Evolutionary conservation across 305 asterid genomes (phyloP).

Genomic region (Solanum chacoense): DNA sequence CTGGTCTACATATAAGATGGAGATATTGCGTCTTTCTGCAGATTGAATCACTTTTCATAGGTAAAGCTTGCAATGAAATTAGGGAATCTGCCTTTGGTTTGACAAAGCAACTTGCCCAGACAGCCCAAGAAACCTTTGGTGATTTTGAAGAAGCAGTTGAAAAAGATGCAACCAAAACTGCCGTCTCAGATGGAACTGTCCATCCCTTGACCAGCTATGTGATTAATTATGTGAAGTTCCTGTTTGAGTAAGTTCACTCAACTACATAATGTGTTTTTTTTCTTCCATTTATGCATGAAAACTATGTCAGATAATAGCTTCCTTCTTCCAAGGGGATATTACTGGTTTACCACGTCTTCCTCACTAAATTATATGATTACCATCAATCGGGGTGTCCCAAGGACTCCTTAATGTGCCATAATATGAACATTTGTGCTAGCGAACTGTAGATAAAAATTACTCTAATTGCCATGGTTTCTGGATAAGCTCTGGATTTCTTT

Average conservation of each 20-base stretch:
- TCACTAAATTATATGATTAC: background rate
- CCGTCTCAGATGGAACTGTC: slow-evolving; percentile 96
- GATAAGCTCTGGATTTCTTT: background rate
- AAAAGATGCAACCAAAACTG: slow-evolving; percentile 97
- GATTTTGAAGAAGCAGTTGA: slow-evolving; percentile 99
- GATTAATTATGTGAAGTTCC: slow-evolving; percentile 90
- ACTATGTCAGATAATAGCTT: background rate
- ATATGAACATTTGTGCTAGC: background rate
- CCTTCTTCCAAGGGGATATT: background rate
- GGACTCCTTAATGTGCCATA: background rate
- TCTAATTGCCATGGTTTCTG: background rate
- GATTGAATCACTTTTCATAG: slow-evolving; percentile 75
- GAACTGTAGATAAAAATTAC: background rate
- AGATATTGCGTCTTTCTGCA: slow-evolving; percentile 17
- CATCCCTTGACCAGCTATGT: slow-evolving; percentile 98
- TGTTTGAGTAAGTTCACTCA: slow-evolving; percentile 71
- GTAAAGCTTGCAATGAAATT: slow-evolving; percentile 81
- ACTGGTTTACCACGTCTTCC: background rate
- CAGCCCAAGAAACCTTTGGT: slow-evolving; percentile 92
- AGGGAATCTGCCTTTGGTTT: slow-evolving; percentile 84
- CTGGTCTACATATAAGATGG: background rate
- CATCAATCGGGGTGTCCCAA: background rate
- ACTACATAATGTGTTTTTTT: background rate
- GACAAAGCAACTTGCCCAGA: slow-evolving; percentile 90
- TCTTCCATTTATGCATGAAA: background rate